Percentiles rank a stretch among this genome's conserved stretches.
These are phyloP conservation scores for Mortierella antarctica DNA, from an alignment of 192 early-diverging fungal genomes.

Conservation along the genomic window DNA sequence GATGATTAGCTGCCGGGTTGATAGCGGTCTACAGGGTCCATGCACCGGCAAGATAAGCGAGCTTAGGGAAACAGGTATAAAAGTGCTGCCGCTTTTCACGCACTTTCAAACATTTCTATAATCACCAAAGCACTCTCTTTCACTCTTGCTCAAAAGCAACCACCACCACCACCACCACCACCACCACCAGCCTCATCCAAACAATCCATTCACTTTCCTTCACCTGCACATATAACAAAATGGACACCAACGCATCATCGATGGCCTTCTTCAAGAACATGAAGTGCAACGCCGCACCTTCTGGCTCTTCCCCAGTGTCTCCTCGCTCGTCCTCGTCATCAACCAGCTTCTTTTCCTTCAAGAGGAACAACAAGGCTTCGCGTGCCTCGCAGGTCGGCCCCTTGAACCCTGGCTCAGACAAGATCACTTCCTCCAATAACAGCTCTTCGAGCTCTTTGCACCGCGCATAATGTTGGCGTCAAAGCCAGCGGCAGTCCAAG, in stretches of 20 bases:
- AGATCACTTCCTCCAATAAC: conserved; percentile 36
- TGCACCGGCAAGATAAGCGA: no score
- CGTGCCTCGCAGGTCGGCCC: conserved; percentile 29
- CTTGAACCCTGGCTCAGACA: conserved; percentile 21
- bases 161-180: no score
- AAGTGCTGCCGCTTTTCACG: no score
- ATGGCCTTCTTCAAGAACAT: conserved; percentile 53
- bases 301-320: neutral
- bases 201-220: neutral
- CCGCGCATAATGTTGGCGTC: conserved; percentile 1
- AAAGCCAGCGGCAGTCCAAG: neutral
- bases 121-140: no score
- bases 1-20: no score
- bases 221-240: neutral
- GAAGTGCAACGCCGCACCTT: conserved; percentile 29
- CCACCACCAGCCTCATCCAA: neutral
- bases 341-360: conserved; percentile 17
- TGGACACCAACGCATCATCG: conserved; percentile 51
- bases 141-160: no score
- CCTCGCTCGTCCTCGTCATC: neutral
- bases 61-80: no score
- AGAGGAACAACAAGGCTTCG: conserved; percentile 21
- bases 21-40: no score
- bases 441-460: conserved; percentile 19
- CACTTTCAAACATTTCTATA: no score